Percentiles rank a stretch among this genome's conserved stretches.
Evolutionary conservation across 2,329 filamentous ascomycete genomes (phyloP).

Genomic region (Trichoderma sp.): DNA sequence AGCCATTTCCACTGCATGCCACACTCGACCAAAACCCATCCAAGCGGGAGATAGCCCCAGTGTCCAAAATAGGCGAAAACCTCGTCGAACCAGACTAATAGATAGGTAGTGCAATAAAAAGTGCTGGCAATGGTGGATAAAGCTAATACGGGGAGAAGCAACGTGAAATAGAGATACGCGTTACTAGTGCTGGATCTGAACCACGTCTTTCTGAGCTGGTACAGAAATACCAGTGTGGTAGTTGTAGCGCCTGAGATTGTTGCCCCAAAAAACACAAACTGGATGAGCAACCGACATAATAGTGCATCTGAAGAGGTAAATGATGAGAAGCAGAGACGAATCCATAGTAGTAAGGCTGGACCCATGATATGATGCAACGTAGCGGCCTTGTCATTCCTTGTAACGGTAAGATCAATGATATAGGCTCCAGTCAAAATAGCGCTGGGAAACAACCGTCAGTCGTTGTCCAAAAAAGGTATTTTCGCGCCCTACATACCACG

Average conservation of each 20-base stretch:
- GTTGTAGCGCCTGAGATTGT: neutral
- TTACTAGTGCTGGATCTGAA: neutral
- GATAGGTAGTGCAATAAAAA: conserved; percentile 7
- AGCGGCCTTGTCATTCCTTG: neutral
- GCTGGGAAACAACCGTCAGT: neutral
- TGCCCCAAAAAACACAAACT: neutral
- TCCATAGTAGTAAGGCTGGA: neutral
- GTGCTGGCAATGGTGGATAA: neutral
- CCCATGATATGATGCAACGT: conserved; percentile 5
- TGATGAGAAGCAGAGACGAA: neutral
- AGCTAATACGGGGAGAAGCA: neutral
- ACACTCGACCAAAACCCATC: conserved; percentile 1
- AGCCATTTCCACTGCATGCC: conserved; percentile 10
- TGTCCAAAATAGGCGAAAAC: neutral
- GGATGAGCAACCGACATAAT: neutral
- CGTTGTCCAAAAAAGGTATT: no score
- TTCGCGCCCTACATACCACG: neutral
- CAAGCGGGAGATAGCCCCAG: neutral
- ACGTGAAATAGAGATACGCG: neutral
- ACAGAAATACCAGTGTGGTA: neutral
- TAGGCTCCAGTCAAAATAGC: conserved; percentile 3
- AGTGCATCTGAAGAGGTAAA: conserved; percentile 3
- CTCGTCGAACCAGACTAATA: neutral
- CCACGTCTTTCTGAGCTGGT: neutral
- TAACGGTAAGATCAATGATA: conserved; percentile 3